These are phyloP conservation scores for Quercus parvula DNA, from an alignment of 306 rosid genomes.

Conservation along the genomic window DNA sequence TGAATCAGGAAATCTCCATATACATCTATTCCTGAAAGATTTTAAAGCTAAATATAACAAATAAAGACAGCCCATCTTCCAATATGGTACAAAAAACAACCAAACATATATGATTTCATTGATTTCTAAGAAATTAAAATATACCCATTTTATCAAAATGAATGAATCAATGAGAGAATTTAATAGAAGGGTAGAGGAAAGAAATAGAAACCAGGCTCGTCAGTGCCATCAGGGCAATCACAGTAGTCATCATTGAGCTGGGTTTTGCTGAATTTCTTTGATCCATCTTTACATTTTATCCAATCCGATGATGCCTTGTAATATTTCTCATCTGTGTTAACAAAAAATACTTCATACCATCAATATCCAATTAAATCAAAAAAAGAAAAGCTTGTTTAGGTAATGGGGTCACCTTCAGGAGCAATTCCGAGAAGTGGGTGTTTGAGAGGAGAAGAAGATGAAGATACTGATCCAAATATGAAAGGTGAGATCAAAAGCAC, in stretches of 20 bases:
- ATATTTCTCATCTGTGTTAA: conserved; percentile 62
- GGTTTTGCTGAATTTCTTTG: conserved; percentile 59
- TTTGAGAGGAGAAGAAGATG: conserved; percentile 35
- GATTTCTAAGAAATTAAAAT: neutral
- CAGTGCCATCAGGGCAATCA: conserved; percentile 93
- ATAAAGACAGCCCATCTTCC: neutral
- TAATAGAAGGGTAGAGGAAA: neutral
- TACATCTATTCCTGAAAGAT: too few relatives aligned
- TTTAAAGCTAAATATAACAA: neutral
- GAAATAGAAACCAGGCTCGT: conserved; percentile 73
- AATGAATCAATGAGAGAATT: neutral
- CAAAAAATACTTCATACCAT: neutral
- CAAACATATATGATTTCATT: neutral
- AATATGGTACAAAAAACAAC: neutral
- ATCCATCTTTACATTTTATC: conserved; percentile 79
- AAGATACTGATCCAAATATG: conserved; percentile 40
- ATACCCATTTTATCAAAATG: neutral
- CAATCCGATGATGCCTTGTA: conserved; percentile 62
- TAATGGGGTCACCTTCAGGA: conserved; percentile 55
- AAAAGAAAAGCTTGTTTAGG: neutral
- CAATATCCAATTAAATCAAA: neutral
- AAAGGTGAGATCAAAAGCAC: conserved; percentile 18
- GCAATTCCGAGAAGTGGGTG: conserved; percentile 64
- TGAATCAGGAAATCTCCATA: too few relatives aligned
- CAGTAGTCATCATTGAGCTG: conserved; percentile 95